These are phyloP conservation scores for Yamadazyma jaroonii DNA, from an alignment of 1,139 yeast genomes.

Conservation along the genomic window DNA sequence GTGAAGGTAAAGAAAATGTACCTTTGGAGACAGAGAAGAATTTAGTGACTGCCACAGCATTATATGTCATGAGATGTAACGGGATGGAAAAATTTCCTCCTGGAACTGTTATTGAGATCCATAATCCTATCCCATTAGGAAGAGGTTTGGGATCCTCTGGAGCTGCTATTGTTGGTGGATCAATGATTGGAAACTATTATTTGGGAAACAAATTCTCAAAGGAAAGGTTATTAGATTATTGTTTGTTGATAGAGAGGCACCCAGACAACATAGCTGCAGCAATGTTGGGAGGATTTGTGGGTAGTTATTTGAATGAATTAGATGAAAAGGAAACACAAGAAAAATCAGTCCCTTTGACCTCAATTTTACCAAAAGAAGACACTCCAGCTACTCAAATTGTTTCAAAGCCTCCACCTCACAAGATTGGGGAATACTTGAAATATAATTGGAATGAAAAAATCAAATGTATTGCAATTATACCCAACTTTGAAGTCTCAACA, in stretches of 20 bases:
- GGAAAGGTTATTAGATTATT: constrained; percentile 85
- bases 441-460: constrained; percentile 81
- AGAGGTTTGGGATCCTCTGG: constrained; percentile 98
- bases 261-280: constrained; percentile 99
- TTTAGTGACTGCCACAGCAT: constrained; percentile 87
- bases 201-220: constrained; percentile 73
- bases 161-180: constrained; percentile 98
- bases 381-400: constrained; percentile 54
- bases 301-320: constrained; percentile 84
- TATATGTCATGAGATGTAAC: constrained; percentile 84
- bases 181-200: constrained; percentile 82
- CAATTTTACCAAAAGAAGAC: constrained; percentile 76
- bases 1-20: constrained; percentile 73
- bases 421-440: constrained; percentile 85
- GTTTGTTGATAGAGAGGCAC: constrained; percentile 95
- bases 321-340: constrained; percentile 66
- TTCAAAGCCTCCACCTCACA: constrained; percentile 60
- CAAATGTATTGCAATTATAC: constrained; percentile 87
- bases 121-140: constrained; percentile 92
- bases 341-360: constrained; percentile 79
- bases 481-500: constrained; percentile 91
- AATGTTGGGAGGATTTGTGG: constrained; percentile 98
- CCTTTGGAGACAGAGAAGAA: constrained; percentile 76
- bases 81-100: constrained; percentile 69
- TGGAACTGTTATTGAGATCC: constrained; percentile 80